A percentile compares a stretch with the other conserved stretches of the same genome.
phyloP scores from a whole-genome alignment of 139 green algal species.

The Closterium sp. region DNA sequence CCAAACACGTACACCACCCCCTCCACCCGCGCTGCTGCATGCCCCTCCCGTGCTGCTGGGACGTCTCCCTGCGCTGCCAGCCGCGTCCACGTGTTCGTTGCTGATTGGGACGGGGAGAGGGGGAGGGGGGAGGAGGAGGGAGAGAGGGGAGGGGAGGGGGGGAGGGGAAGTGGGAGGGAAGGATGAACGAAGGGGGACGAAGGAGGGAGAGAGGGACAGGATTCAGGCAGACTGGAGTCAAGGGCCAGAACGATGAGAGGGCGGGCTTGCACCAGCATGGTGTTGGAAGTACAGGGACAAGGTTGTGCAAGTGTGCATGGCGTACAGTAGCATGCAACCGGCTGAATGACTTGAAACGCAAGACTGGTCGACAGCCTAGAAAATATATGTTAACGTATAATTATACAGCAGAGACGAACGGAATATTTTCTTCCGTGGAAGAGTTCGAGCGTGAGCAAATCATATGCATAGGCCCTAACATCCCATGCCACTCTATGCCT shows the following conservation, averaged over 20 bases:
- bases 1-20: slow-evolving; percentile 32
- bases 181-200: neutral
- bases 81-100: slow-evolving; percentile 24
- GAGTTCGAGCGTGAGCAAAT: no score
- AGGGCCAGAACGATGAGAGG: no score
- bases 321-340: neutral
- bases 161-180: neutral
- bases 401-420: no score
- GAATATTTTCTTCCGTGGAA: no score
- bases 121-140: neutral
- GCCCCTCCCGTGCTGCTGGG: slow-evolving; percentile 19
- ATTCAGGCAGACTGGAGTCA: no score
- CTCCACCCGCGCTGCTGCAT: slow-evolving; percentile 21
- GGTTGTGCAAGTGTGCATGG: neutral
- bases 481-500: no score
- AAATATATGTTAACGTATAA: no score
- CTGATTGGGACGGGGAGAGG: neutral
- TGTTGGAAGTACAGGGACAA: neutral
- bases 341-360: no score
- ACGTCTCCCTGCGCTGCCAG: neutral
- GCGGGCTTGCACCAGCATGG: no score
- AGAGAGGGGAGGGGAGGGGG: neutral
- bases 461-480: no score
- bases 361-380: no score
- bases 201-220: neutral